These are phyloP conservation scores for Hydnomerulius pinastri DNA, from an alignment of 768 basidiomycete species.

Conservation along the genomic window DNA sequence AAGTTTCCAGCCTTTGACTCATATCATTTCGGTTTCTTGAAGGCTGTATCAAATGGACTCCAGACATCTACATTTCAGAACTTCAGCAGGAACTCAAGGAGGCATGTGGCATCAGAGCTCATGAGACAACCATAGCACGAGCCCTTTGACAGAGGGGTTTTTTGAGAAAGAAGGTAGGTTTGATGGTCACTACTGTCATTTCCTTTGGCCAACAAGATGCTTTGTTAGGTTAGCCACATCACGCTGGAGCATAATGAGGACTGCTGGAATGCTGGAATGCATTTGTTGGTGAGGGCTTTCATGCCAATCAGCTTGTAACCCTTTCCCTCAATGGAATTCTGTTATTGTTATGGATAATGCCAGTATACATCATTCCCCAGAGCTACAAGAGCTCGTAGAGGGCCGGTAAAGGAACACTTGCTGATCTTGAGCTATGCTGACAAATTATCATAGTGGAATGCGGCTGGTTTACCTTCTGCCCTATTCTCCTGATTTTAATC, in stretches of 20 bases:
- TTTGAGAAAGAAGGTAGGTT: not conserved
- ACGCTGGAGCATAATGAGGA: not conserved
- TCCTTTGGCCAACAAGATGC: not conserved
- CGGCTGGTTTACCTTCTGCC: constrained; percentile 35
- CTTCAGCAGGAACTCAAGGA: not conserved
- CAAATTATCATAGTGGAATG: not conserved
- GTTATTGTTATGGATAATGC: constrained; percentile 28
- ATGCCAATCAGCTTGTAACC: constrained; percentile 3
- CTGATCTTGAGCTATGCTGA: not conserved
- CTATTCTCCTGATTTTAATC: constrained; percentile 43
- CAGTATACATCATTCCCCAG: constrained; percentile 15
- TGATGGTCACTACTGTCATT: not conserved
- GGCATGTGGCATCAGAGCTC: not conserved
- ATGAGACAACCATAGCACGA: not conserved
- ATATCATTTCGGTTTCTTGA: too few relatives aligned
- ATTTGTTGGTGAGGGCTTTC: not conserved
- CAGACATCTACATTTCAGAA: too few relatives aligned
- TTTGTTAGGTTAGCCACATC: not conserved
- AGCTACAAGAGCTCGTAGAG: not conserved
- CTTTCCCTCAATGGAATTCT: constrained; percentile 15
- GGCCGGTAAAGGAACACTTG: not conserved
- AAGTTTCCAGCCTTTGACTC: too few relatives aligned
- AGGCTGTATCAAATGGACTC: too few relatives aligned
- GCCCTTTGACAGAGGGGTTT: not conserved
- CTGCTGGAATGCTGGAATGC: not conserved